Evolutionary conservation across 805 yeast species (phyloP), one percentile per base, ranked within the genome.

Genomic region (Debaryomyces castellii): DNA sequence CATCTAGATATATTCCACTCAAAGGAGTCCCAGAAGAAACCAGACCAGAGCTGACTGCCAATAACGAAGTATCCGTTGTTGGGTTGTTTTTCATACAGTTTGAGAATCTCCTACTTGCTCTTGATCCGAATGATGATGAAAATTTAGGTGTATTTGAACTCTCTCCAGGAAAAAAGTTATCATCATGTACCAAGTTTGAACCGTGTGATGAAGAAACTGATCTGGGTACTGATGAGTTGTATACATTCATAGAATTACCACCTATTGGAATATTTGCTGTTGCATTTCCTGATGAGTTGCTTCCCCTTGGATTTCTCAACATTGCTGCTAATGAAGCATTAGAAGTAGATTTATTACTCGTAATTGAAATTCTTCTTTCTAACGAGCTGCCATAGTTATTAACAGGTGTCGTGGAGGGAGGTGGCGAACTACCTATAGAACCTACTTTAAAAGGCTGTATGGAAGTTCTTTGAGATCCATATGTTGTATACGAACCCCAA

Each of bases 51-150:
- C 71, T 64, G 2, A 72, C 60, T 5, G 68, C 73, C 40, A 66
- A 51, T 16, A 60, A 47, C 8, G 64, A 57, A 5, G 52, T 50
- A 23, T 52, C 57, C 17, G 58, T 59, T 8, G 63, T 55, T 1
- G 59, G 51, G 30, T 58, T 57, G 43, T 64, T 69, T 18, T 63
- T 54, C 17, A 55, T 53, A 35, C 69, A 63, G 46, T 62, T 67
- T 35, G 72, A 64, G 47, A 66, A 69, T 24, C 87, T 71, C n/a
- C 85, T 74, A 47, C 74, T 67, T 12, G 69, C 74, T 40, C 87
- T 67, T n/a, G 83, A 82, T 0, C 88, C 87, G 62, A 85, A 85
- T 0, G 91, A 83, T 0, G 92, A 82, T 2, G 88, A 78, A 52
- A 83, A 85, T 51, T 82, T 74, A 1, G 87, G 85, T 0, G 83